Conservation (phyloP, 768 basidiomycete species). For the Glaciozyma martinii region DNA sequence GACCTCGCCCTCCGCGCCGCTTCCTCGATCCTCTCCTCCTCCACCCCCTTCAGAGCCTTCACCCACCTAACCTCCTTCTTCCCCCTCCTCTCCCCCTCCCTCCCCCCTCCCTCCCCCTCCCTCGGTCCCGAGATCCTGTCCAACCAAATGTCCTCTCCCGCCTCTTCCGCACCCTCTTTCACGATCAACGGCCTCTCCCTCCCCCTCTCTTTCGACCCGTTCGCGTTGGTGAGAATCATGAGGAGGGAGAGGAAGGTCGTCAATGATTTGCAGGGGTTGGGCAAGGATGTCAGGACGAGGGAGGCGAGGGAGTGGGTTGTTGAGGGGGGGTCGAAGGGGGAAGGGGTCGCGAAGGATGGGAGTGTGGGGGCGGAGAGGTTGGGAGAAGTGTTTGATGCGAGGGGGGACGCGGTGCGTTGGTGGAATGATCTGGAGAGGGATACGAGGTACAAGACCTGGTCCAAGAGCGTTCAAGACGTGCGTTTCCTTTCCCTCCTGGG, state of each 20-base stretch:
- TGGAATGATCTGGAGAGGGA: conserved; percentile 91
- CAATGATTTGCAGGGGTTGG: conserved; percentile 52
- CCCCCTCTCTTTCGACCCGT: conserved; percentile 56
- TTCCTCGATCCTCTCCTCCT: conserved; percentile 4
- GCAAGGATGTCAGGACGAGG: conserved; percentile 46
- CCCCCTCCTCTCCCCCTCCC: conserved; percentile 23
- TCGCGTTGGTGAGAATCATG: conserved; percentile 63
- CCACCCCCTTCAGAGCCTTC: conserved; percentile 14
- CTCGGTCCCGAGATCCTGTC: conserved; percentile 18
- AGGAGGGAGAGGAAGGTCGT: conserved; percentile 63
- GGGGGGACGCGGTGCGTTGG: conserved; percentile 65
- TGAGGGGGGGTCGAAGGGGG: conserved; percentile 50
- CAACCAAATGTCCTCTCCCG: conserved; percentile 10
- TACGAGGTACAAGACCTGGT: conserved; percentile 46
- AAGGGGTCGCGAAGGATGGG: conserved; percentile 46
- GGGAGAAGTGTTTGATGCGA: conserved; percentile 74
- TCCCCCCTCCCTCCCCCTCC: neutral
- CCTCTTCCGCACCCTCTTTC: conserved; percentile 45
- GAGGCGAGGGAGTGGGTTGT: conserved; percentile 61
- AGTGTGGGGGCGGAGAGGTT: conserved; percentile 18
- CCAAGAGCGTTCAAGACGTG: conserved; percentile 18
- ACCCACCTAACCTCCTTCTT: conserved; percentile 9
- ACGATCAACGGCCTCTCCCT: conserved; percentile 75
- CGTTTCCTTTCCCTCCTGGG: conserved; percentile 11
- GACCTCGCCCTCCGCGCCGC: conserved; percentile 16